Conservation (phyloP, 2,329 filamentous ascomycete species). For the Trichoderma endophyticum region DNA sequence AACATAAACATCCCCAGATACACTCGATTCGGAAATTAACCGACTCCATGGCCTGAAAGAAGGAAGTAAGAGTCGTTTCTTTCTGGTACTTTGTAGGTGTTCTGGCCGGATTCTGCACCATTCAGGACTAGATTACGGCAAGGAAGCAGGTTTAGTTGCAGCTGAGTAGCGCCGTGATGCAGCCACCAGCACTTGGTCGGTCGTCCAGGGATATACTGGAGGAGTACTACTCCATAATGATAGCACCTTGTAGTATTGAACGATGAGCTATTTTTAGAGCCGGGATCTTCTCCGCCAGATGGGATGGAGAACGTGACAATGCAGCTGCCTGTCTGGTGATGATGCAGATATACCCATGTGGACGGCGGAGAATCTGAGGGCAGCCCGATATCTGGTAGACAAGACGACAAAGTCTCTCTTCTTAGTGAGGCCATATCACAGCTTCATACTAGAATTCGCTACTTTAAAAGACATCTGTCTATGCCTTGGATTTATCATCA, state of each 20-base stretch:
- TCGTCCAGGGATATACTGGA: not conserved
- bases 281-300: not conserved
- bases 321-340: not conserved
- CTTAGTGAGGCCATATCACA: not conserved
- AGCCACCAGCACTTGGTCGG: not conserved
- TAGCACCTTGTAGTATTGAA: not conserved
- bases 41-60: not conserved
- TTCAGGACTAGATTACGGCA: not conserved
- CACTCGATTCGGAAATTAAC: not conserved
- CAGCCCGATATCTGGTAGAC: not conserved
- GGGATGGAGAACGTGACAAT: not conserved
- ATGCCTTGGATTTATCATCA: rapidly evolving
- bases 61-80: not conserved
- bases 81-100: not conserved
- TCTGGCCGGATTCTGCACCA: not conserved
- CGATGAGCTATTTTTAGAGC: not conserved
- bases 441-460: rapidly evolving
- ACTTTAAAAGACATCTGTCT: not conserved
- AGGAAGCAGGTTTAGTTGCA: not conserved
- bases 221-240: not conserved
- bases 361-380: not conserved
- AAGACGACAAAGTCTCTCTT: not conserved
- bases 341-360: not conserved
- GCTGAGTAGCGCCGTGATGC: not conserved
- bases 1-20: not conserved